Evolutionary conservation across 2,329 filamentous ascomycete genomes (phyloP), one percentile per base, ranked within the genome.

Genomic region (Achaetomium macrosporum): DNA sequence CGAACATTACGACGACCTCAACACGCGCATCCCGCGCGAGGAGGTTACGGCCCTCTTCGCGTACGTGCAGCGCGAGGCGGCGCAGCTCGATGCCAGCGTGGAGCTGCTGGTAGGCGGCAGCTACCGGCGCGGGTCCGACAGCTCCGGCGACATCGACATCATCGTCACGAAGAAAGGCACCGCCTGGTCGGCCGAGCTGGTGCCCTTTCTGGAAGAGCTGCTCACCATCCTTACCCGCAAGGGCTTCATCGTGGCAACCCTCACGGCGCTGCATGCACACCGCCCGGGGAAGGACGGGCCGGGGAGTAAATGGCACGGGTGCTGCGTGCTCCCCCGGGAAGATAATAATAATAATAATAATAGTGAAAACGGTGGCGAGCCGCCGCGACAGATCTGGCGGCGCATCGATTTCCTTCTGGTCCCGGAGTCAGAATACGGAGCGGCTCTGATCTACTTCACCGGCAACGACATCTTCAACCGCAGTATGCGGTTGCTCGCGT

Each of bases 401-500:
- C 81, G 90, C 2, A 85, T 96, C 56, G 91, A 96, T 65, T 79
- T 96, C 17, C 73, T 96, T 1, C 78, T 95, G 4, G 91, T 96
- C 1, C 90, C 91, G 0, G 83, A 84, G 60, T 74, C 79, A 2
- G 85, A 96, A 68, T 76, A 90, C 47, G 92, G 92, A 1, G 91
- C 88, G 0, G 90, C 91, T 0, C 67, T 96, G 56, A 79, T 96
- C n/a, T 96, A 96, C 65, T 97, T 96, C 64, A 96, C 92, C 0
- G 92, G 92, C 1, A 93, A 96, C 61, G 91, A 96, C 65, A 86
- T 96, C 33, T 96, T 96, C 72, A 96, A 96, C 67, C 77, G 91
- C 15, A 95, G 88, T 64, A 81, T 96, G 67, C 74, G 92, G 58
- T 70, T 68, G 15, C 68, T 96, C 58, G 90, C 90, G 13, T 81